Percentiles rank a stretch among this genome's conserved stretches.
Evolutionary conservation across 2,329 filamentous ascomycete species (phyloP).

Genomic region (Amphichorda felina): DNA sequence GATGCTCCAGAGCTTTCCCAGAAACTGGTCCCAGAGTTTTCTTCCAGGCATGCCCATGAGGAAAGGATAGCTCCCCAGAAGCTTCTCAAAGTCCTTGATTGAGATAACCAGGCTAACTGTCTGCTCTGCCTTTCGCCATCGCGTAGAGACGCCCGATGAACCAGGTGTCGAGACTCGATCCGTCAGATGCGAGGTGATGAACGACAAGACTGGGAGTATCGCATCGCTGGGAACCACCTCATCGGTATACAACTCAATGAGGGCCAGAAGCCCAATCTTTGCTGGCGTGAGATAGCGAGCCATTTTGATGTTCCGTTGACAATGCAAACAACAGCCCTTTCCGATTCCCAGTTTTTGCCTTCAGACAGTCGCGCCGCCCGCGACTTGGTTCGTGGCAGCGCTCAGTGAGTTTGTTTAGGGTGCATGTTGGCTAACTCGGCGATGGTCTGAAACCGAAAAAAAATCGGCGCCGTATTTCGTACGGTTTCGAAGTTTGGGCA

Average conservation of each 20-base stretch:
- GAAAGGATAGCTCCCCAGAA: constrained; percentile 40
- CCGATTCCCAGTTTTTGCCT: too few relatives aligned
- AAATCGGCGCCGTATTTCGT: too few relatives aligned
- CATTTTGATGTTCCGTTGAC: constrained; percentile 32
- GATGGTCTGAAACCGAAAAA: too few relatives aligned
- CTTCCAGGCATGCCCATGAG: constrained; percentile 55
- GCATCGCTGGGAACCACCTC: constrained; percentile 55
- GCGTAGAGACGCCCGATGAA: constrained; percentile 11
- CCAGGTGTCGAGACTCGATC: constrained; percentile 19
- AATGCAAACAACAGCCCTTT: too few relatives aligned
- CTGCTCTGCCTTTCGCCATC: constrained; percentile 36
- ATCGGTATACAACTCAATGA: constrained; percentile 73
- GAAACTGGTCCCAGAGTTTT: constrained; percentile 78
- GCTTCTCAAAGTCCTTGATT: constrained; percentile 46
- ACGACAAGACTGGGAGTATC: constrained; percentile 66
- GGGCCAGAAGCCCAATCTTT: constrained; percentile 69
- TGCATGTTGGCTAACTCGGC: too few relatives aligned
- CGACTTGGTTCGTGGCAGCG: neutral
- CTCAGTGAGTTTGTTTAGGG: too few relatives aligned
- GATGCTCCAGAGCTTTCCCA: constrained; percentile 72
- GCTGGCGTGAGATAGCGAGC: constrained; percentile 78
- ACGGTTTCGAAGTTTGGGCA: too few relatives aligned
- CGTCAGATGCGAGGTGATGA: constrained; percentile 62
- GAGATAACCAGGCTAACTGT: constrained; percentile 40
- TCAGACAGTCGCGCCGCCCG: neutral